phyloP scores from a whole-genome alignment of 2,329 filamentous ascomycete species.

The Colletotrichum sp. region DNA sequence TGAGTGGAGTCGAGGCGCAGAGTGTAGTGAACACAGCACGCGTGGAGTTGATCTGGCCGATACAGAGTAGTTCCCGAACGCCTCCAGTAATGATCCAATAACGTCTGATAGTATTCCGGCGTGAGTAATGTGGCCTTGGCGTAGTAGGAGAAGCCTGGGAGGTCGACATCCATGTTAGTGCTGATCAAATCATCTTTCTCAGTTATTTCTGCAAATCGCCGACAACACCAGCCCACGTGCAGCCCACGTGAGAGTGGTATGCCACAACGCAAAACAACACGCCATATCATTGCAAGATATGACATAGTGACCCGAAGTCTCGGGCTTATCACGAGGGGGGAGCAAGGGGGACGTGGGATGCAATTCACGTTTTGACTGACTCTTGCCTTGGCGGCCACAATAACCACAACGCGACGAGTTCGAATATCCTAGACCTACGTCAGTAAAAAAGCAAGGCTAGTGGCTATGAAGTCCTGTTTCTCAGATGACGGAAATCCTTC shows the following conservation, averaged over 20 bases:
- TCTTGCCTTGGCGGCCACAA: constrained; percentile 51
- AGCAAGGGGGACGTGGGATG: constrained; percentile 17
- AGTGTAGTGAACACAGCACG: constrained; percentile 93
- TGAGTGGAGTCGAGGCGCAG: constrained; percentile 72
- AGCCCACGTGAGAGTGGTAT: background rate
- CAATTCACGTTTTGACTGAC: constrained; percentile 56
- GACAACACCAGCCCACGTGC: background rate
- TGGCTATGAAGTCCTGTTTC: background rate
- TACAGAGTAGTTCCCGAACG: constrained; percentile 76
- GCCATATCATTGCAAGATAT: background rate
- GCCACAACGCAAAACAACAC: background rate
- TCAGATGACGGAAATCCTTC: background rate
- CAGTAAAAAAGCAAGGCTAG: background rate
- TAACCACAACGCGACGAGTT: constrained; percentile 59
- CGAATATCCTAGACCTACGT: constrained; percentile 48
- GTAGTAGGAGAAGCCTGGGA: constrained; percentile 75
- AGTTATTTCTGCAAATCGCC: background rate
- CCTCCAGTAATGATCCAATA: constrained; percentile 81
- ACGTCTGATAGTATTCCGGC: constrained; percentile 70
- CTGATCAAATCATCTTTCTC: background rate
- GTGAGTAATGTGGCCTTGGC: constrained; percentile 65
- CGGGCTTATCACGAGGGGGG: background rate
- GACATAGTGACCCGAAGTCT: background rate
- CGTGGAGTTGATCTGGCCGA: constrained; percentile 76
- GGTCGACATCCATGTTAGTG: constrained; percentile 28